A percentile compares a stretch with the other conserved stretches of the same genome.
Conservation (phyloP, 1,139 yeast species). For the Pneumocystis wakefieldiae region DNA sequence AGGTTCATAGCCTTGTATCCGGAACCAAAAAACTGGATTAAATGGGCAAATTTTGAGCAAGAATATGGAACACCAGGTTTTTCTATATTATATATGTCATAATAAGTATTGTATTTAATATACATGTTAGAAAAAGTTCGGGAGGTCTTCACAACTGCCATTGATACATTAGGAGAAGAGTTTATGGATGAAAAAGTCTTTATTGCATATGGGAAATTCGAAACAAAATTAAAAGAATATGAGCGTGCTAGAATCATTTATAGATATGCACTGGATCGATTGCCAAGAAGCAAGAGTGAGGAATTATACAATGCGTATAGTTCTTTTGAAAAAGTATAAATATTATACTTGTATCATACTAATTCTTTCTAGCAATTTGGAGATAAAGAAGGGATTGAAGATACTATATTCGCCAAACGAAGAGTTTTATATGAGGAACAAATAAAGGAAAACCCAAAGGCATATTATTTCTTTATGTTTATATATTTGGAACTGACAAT, state of each 20-base stretch:
- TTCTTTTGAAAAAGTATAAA: slow-evolving; percentile 39
- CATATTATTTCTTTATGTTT: background rate
- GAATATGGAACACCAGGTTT: slow-evolving; percentile 31
- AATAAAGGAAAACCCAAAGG: slow-evolving; percentile 31
- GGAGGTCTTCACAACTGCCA: slow-evolving; percentile 51
- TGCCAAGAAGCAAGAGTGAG: slow-evolving; percentile 32
- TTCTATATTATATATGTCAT: background rate
- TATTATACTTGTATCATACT: background rate
- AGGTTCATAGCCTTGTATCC: slow-evolving; percentile 45
- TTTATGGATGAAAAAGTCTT: slow-evolving; percentile 30
- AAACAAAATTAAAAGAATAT: slow-evolving; percentile 42
- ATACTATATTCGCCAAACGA: slow-evolving; percentile 40
- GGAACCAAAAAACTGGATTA: slow-evolving; percentile 45
- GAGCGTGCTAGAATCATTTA: slow-evolving; percentile 57
- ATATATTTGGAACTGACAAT: background rate
- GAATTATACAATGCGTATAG: slow-evolving; percentile 36
- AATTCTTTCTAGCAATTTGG: slow-evolving; percentile 33
- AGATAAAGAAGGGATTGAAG: slow-evolving; percentile 37
- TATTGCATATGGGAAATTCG: slow-evolving; percentile 59
- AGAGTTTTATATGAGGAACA: slow-evolving; percentile 38
- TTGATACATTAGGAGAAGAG: slow-evolving; percentile 35
- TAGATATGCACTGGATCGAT: slow-evolving; percentile 35
- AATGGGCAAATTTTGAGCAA: slow-evolving; percentile 47
- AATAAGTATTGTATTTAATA: background rate
- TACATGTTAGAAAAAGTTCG: slow-evolving; percentile 30